Evolutionary conservation across 345 rosid genomes (phyloP).

Genomic region (Gossypium longicalyx): DNA sequence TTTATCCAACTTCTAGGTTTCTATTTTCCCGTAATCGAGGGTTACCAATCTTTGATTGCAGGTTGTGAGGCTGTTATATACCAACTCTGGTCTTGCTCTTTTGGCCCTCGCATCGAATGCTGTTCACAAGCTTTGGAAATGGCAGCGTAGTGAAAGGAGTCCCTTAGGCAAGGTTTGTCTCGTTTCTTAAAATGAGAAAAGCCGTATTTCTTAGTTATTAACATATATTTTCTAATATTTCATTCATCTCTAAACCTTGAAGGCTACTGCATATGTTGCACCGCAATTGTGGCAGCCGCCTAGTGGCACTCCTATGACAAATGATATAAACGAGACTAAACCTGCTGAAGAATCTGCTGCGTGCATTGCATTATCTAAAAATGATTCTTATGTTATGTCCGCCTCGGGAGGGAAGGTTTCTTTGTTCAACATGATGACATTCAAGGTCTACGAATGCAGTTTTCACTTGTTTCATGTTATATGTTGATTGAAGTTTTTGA

Average conservation of each 20-base stretch:
- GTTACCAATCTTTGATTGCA: constrained; percentile 19
- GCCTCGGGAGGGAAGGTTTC: constrained; percentile 92
- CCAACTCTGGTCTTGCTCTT: constrained; percentile 55
- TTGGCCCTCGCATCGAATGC: constrained; percentile 27
- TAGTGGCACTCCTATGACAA: constrained; percentile 70
- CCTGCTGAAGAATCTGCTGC: constrained; percentile 14
- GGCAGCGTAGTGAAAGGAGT: constrained; percentile 56
- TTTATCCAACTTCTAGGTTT: background rate
- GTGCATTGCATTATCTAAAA: constrained; percentile 88
- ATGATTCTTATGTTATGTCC: constrained; percentile 86
- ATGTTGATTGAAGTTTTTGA: background rate
- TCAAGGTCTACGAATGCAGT: constrained; percentile 47
- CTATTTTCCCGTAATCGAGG: background rate
- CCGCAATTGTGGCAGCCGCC: constrained; percentile 83
- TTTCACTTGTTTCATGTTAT: background rate
- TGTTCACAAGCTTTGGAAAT: constrained; percentile 71
- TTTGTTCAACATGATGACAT: constrained; percentile 88
- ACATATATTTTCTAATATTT: constrained; percentile 12
- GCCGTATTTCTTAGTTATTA: background rate
- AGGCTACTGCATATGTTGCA: constrained; percentile 62
- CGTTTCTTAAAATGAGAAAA: constrained; percentile 8
- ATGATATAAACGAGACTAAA: constrained; percentile 55
- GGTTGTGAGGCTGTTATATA: constrained; percentile 52
- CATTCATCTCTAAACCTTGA: constrained; percentile 2
- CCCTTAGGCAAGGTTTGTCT: constrained; percentile 47